Conservation (phyloP, 768 basidiomycete species). For the Cubamyces sp. region DNA sequence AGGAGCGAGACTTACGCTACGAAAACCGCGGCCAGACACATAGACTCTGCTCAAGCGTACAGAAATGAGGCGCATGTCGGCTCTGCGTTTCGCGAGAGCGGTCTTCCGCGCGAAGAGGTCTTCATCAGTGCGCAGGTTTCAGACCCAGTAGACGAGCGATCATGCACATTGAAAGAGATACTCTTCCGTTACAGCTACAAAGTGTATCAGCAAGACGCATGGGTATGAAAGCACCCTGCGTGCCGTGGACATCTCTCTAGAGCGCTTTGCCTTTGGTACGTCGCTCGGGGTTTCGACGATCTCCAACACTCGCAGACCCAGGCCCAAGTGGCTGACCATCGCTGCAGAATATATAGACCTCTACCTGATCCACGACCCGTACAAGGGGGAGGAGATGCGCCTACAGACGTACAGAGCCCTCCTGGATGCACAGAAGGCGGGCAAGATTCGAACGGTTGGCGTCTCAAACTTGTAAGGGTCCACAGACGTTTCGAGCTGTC, state of each 20-base stretch:
- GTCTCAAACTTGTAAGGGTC: slow-evolving; percentile 53
- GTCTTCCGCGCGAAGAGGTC: slow-evolving; percentile 56
- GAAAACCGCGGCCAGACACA: slow-evolving; percentile 44
- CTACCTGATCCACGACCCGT: slow-evolving; percentile 50
- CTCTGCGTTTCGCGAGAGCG: slow-evolving; percentile 58
- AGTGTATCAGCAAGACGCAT: slow-evolving; percentile 62
- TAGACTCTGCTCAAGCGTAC: slow-evolving; percentile 78
- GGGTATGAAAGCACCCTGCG: slow-evolving; percentile 68
- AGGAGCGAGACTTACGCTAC: too few relatives aligned
- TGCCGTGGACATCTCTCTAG: slow-evolving; percentile 65
- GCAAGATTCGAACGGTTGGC: slow-evolving; percentile 45
- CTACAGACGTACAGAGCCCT: slow-evolving; percentile 47
- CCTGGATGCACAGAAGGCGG: slow-evolving; percentile 37
- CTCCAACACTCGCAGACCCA: slow-evolving; percentile 12
- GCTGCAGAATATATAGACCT: slow-evolving; percentile 48
- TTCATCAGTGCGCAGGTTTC: slow-evolving; percentile 54
- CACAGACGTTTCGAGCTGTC: neutral
- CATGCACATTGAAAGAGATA: neutral
- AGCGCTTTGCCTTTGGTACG: slow-evolving; percentile 58
- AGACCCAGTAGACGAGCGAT: neutral
- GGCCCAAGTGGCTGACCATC: neutral
- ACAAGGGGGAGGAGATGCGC: slow-evolving; percentile 42
- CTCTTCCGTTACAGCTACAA: slow-evolving; percentile 55
- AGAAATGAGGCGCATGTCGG: slow-evolving; percentile 70
- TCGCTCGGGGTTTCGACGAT: neutral